Percentiles rank a stretch among this genome's conserved stretches.
Conservation (phyloP, 371 early-diverging fungal species). For the Phascolomyces articulosus region DNA sequence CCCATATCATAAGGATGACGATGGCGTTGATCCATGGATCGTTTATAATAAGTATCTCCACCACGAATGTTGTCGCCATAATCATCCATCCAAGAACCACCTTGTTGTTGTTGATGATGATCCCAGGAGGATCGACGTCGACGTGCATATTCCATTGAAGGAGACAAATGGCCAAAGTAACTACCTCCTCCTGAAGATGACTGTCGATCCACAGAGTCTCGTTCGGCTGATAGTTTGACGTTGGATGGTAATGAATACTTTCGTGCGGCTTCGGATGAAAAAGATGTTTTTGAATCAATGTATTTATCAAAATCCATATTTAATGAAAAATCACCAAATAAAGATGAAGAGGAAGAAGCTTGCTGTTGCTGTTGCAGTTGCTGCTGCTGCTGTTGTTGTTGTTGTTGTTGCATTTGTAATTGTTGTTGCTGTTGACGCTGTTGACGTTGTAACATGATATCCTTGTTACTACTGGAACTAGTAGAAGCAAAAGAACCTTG, state of each 20-base stretch:
- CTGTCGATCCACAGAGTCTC: conserved; percentile 16
- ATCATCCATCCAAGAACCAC: conserved; percentile 9
- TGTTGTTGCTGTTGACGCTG: background rate
- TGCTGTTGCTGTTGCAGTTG: conserved; percentile 21
- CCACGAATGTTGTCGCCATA: too few species aligned
- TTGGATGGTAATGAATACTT: conserved; percentile 34
- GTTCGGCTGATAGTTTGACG: conserved; percentile 13
- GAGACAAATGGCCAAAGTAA: conserved; percentile 3
- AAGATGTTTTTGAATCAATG: conserved; percentile 24
- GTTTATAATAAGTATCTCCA: conserved; percentile 1
- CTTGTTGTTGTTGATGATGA: background rate
- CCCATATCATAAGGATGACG: conserved; percentile 27
- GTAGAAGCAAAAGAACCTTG: background rate
- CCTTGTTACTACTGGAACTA: background rate
- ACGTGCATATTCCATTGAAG: conserved; percentile 5
- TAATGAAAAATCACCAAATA: conserved; percentile 51
- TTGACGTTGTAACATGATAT: background rate
- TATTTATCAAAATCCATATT: conserved; percentile 42
- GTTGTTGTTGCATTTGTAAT: background rate
- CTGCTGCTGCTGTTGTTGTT: conserved; percentile 14
- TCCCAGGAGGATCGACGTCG: conserved; percentile 23
- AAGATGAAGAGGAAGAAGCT: conserved; percentile 29
- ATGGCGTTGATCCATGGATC: background rate
- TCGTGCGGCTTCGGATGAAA: conserved; percentile 16
- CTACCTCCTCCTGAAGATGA: conserved; percentile 13